Evolutionary conservation across 306 rosid species (phyloP).

Genomic region (Cucumis cinereus): DNA sequence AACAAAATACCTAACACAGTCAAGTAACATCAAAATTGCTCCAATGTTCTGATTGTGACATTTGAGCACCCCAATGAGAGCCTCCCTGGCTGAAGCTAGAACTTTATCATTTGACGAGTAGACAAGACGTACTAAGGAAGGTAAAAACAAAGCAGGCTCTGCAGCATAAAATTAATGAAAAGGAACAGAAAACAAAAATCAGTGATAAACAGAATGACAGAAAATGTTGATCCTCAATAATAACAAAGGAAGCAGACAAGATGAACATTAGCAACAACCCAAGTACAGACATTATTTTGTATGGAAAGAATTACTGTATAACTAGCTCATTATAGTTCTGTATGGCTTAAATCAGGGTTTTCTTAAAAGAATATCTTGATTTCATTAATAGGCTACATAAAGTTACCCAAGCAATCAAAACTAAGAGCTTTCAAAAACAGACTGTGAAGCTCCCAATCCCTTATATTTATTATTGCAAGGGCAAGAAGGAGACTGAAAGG

Average conservation of each 20-base stretch:
- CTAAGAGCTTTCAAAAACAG: too few relatives aligned
- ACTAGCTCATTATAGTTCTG: neutral
- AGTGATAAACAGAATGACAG: neutral
- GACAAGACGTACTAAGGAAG: constrained; percentile 48
- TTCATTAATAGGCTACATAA: neutral
- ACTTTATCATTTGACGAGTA: constrained; percentile 37
- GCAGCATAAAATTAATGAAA: constrained; percentile 27
- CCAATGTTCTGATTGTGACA: constrained; percentile 47
- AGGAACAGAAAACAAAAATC: neutral
- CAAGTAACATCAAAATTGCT: constrained; percentile 59
- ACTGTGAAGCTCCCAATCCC: too few relatives aligned
- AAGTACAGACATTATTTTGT: neutral
- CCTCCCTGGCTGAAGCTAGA: constrained; percentile 47
- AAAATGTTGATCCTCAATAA: neutral
- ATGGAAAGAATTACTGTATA: neutral
- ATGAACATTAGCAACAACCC: neutral
- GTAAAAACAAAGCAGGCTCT: constrained; percentile 65
- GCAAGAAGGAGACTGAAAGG: too few relatives aligned
- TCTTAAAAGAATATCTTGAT: neutral
- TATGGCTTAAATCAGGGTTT: neutral
- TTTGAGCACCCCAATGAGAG: constrained; percentile 51
- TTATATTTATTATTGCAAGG: too few relatives aligned
- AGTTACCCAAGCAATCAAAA: too few relatives aligned
- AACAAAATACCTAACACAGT: constrained; percentile 54
- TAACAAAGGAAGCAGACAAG: neutral